Base-by-base conservation (phyloP, 2,329 filamentous ascomycete genomes). In the Annulohypoxylon truncatum region DNA sequence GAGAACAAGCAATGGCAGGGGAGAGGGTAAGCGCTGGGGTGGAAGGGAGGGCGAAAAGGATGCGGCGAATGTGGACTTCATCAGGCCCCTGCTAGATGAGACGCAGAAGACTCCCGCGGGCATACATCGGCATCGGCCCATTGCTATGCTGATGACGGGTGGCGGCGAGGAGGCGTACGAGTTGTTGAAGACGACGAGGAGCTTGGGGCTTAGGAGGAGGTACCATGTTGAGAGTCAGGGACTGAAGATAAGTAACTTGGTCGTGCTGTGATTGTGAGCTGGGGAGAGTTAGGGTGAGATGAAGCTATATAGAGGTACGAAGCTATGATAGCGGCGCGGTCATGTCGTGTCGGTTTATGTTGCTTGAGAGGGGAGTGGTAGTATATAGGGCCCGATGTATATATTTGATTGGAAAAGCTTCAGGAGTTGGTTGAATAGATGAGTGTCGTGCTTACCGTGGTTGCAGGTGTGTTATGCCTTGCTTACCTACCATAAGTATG, bases 181-280 rank as follows among this genome's bases (percentile, higher is more conserved):
- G 26, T 79, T 89, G 61, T 82, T 97, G 29, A 82, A 79, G 42
- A 80, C 82, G 46, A 89, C 91, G n/a, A 84, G 82, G 58, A 89
- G 88, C 2, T 78, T 97, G 2, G 94, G 93, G 0, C 81, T 97
- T 66, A 87, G 92, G 74, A 86, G 94, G 76, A 84, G 92, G 73
- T 97, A 94, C 78, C 88, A 88, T 74, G 89, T 97, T 44, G 88
- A 91, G 75, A 96, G 93, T 68, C 90, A 95, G 78, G 94, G 94
- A 0, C 79, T 94, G 46, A 84, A 87, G 68, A 92, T 98, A 72
- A 86, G 85, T 51, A 97, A 97, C 82, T 81, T 97, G 72, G 83
- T 94, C 73, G 88, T 96, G 64, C 72, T 88, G 63, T 89, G 74
- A 80, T 7, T 15, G 38, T 20, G 46, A 31, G 26, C 18, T 28